phyloP scores from a whole-genome alignment of 176 grass and related monocot genomes.

The Pontederia paniculata region DNA sequence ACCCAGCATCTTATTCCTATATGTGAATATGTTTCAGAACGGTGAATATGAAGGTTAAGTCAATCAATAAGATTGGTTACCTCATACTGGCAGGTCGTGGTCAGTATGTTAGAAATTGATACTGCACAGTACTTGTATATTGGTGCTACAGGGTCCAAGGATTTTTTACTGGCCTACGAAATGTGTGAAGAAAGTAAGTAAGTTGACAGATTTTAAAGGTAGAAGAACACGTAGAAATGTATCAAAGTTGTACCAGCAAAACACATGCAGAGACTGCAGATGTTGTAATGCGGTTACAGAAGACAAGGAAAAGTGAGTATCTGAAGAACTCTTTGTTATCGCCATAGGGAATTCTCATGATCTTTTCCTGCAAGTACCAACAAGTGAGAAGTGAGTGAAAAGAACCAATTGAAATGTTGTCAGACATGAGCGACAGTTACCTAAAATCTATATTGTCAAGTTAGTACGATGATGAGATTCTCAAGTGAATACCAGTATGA shows the following conservation, averaged over 20 bases:
- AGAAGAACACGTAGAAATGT: neutral
- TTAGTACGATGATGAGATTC: too few relatives aligned
- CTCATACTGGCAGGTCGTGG: conserved; percentile 98
- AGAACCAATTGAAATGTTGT: too few relatives aligned
- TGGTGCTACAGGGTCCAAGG: conserved; percentile 65
- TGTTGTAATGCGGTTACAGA: conserved; percentile 81
- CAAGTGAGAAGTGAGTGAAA: neutral
- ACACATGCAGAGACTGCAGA: conserved; percentile 61
- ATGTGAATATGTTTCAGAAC: too few relatives aligned
- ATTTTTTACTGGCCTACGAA: conserved; percentile 62
- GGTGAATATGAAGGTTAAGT: neutral
- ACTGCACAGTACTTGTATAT: conserved; percentile 68
- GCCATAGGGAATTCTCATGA: conserved; percentile 93
- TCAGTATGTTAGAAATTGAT: conserved; percentile 90
- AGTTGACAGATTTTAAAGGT: conserved; percentile 5
- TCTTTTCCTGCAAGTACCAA: conserved; percentile 49
- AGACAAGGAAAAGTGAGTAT: conserved; percentile 93
- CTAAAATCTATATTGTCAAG: neutral
- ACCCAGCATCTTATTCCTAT: too few relatives aligned
- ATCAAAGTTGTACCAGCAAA: conserved; percentile 35
- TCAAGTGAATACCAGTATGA: too few relatives aligned
- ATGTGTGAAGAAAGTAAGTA: conserved; percentile 15
- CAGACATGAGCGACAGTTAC: neutral
- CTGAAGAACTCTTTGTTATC: conserved; percentile 76
- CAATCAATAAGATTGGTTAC: conserved; percentile 17